Evolutionary conservation across 768 basidiomycete genomes (phyloP).

Genomic region (Lactarius quietus): DNA sequence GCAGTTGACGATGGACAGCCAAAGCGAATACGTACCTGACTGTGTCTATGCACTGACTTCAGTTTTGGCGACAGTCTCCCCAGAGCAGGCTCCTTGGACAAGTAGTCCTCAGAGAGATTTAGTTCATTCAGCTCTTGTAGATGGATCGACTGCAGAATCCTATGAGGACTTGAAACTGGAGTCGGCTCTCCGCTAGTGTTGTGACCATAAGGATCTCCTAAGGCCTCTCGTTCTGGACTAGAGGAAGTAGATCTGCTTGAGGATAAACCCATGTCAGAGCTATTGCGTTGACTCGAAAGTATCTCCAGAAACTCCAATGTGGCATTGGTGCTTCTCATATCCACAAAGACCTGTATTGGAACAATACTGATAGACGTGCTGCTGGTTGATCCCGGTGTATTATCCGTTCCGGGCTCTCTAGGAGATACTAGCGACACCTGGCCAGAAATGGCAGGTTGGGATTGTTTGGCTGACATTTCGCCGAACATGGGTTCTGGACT

Average conservation of each 20-base stretch:
- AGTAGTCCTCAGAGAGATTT: constrained; percentile 49
- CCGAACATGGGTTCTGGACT: not conserved
- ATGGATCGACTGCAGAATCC: constrained; percentile 44
- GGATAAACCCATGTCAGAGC: not conserved
- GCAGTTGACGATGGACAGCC: not conserved
- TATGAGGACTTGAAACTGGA: constrained; percentile 21
- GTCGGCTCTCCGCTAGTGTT: constrained; percentile 8
- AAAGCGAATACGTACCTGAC: not conserved
- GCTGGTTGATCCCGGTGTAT: constrained; percentile 4
- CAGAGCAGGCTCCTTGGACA: constrained; percentile 17
- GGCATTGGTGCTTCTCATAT: constrained; percentile 48
- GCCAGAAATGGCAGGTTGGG: constrained; percentile 23
- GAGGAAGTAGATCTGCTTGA: not conserved
- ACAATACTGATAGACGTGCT: constrained; percentile 42
- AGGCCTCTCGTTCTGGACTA: constrained; percentile 8
- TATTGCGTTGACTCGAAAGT: constrained; percentile 26
- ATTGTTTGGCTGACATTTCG: not conserved
- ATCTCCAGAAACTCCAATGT: constrained; percentile 50
- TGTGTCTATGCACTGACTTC: not conserved
- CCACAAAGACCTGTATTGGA: constrained; percentile 76
- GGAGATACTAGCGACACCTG: constrained; percentile 20
- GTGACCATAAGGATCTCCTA: not conserved
- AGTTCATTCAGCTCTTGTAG: constrained; percentile 57
- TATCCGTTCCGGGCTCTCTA: not conserved
- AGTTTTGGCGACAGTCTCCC: not conserved